Conservation (phyloP, 441 rosid genomes). For the Erodium moschatum region DNA sequence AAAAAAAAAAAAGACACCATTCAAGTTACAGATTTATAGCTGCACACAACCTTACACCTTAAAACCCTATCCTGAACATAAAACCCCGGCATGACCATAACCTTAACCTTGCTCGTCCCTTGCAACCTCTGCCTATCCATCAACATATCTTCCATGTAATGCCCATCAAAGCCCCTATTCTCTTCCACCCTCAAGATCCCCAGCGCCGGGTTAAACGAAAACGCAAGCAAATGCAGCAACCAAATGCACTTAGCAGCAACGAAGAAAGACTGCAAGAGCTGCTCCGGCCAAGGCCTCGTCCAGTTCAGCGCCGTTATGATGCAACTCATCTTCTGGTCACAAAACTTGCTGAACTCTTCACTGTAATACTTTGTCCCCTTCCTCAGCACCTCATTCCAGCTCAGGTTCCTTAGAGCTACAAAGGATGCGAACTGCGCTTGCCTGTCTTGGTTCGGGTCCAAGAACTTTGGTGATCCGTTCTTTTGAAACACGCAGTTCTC, state of each 20-base stretch:
- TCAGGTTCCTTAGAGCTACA: slow-evolving; percentile 65
- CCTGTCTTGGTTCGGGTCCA: slow-evolving; percentile 72
- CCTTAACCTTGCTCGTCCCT: slow-evolving; percentile 49
- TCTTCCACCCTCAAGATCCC: slow-evolving; percentile 75
- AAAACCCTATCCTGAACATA: slow-evolving; percentile 65
- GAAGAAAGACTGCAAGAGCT: slow-evolving; percentile 75
- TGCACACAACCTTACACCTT: slow-evolving; percentile 84
- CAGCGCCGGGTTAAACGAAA: slow-evolving; percentile 66
- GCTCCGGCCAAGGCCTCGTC: slow-evolving; percentile 87
- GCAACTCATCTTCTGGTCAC: slow-evolving; percentile 91
- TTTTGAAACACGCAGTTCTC: slow-evolving; percentile 71
- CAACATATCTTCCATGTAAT: slow-evolving; percentile 80
- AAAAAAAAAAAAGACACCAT: neutral
- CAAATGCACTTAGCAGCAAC: slow-evolving; percentile 83
- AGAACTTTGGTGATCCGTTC: slow-evolving; percentile 58
- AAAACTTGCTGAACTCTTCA: slow-evolving; percentile 87
- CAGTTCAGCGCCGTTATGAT: slow-evolving; percentile 62
- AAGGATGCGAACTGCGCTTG: slow-evolving; percentile 63
- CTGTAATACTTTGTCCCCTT: slow-evolving; percentile 89
- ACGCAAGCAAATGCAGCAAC: slow-evolving; percentile 89
- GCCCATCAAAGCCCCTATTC: slow-evolving; percentile 51
- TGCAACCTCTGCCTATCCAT: slow-evolving; percentile 44
- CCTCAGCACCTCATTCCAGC: slow-evolving; percentile 85
- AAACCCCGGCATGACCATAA: slow-evolving; percentile 91
- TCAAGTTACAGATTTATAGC: slow-evolving; percentile 37